Conservation (phyloP, 768 basidiomycete genomes). For the Boletus insuetus region DNA sequence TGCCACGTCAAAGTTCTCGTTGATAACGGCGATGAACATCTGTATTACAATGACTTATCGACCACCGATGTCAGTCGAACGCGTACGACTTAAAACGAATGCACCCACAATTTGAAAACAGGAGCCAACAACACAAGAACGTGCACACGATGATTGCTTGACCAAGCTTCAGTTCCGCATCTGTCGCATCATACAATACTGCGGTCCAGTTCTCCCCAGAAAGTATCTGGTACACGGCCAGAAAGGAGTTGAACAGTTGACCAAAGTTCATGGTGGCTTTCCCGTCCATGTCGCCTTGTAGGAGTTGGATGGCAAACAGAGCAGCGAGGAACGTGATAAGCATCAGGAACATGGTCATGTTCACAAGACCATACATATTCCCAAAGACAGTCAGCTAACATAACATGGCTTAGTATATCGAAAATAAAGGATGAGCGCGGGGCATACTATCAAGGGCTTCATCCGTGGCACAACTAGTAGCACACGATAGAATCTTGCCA, state of each 20-base stretch:
- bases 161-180: conserved; percentile 58
- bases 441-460: conserved; percentile 76
- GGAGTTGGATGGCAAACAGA: conserved; percentile 76
- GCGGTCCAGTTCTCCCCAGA: conserved; percentile 95
- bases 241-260: conserved; percentile 79
- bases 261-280: conserved; percentile 67
- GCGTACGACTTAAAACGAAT: not conserved
- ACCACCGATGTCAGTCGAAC: conserved; percentile 3
- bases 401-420: conserved; percentile 5
- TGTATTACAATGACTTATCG: conserved; percentile 81
- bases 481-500: conserved; percentile 87
- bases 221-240: conserved; percentile 86
- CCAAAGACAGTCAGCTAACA: conserved; percentile 82
- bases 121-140: conserved; percentile 80
- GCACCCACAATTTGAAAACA: conserved; percentile 85
- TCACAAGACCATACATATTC: conserved; percentile 84
- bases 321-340: conserved; percentile 85
- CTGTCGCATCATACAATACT: conserved; percentile 60
- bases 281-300: conserved; percentile 74
- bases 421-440: not conserved
- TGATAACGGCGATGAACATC: conserved; percentile 97
- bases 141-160: conserved; percentile 70
- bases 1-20: conserved; percentile 91
- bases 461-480: conserved; percentile 88
- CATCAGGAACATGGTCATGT: conserved; percentile 90